Evolutionary conservation across 805 yeast genomes (phyloP).

Genomic region (Spathaspora arborariae): DNA sequence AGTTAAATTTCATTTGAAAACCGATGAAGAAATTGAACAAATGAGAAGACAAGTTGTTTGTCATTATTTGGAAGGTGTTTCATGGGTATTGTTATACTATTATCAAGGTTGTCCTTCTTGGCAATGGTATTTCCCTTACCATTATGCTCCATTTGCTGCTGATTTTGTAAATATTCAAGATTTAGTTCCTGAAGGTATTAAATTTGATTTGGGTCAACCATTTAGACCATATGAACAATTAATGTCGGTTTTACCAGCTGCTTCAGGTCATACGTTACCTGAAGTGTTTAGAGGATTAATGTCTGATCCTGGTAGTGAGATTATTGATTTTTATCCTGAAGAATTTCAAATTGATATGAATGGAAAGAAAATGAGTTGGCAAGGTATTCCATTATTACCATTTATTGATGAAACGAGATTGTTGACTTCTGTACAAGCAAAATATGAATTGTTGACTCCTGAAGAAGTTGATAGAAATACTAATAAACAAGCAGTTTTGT

Average conservation of each 20-base stretch:
- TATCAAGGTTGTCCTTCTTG: constrained; percentile 98
- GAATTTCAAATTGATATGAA: constrained; percentile 91
- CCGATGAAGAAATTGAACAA: constrained; percentile 50
- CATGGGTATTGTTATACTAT: constrained; percentile 94
- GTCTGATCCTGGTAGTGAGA: constrained; percentile 75
- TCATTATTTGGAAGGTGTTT: constrained; percentile 86
- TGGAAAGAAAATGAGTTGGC: constrained; percentile 94
- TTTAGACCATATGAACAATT: constrained; percentile 89
- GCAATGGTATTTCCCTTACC: constrained; percentile 97
- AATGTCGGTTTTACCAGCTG: constrained; percentile 94
- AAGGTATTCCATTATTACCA: constrained; percentile 85
- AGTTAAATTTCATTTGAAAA: constrained; percentile 60
- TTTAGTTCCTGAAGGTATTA: constrained; percentile 42
- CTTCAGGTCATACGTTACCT: constrained; percentile 84
- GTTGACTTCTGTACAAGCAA: constrained; percentile 58
- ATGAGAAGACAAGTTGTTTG: constrained; percentile 58
- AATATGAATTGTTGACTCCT: constrained; percentile 60
- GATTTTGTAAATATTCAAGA: constrained; percentile 64
- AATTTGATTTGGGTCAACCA: constrained; percentile 68
- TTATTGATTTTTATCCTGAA: constrained; percentile 87
- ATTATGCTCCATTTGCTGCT: constrained; percentile 95
- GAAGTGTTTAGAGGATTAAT: constrained; percentile 75
- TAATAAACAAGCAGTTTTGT: constrained; percentile 63
- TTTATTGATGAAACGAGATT: constrained; percentile 84
- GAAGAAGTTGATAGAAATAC: constrained; percentile 70